Evolutionary conservation across 257 asterid genomes (phyloP).

Genomic region (Paraleonurus japonicus): DNA sequence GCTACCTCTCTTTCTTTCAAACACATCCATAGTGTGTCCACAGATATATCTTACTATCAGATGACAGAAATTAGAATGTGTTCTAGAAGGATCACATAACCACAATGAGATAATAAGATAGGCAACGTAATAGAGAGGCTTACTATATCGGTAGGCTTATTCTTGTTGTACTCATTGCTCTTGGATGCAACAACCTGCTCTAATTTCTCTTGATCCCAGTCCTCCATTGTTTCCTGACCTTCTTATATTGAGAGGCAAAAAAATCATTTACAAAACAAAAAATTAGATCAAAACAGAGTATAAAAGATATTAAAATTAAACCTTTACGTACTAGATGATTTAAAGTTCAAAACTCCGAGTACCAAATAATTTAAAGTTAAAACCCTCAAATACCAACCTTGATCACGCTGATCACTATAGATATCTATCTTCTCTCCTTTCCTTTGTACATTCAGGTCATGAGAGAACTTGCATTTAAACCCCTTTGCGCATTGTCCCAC

Average conservation of each 20-base stretch:
- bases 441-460: constrained; percentile 90
- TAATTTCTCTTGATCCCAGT: constrained; percentile 89
- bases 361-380: neutral
- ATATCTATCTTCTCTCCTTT: constrained; percentile 95
- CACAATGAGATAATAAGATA: constrained; percentile 10
- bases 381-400: constrained; percentile 33
- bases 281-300: neutral
- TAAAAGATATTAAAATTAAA: neutral
- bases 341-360: neutral
- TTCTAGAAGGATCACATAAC: neutral
- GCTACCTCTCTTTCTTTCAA: neutral
- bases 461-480: constrained; percentile 95
- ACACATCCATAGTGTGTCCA: neutral
- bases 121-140: constrained; percentile 24
- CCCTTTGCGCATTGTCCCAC: constrained; percentile 89
- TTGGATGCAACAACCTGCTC: constrained; percentile 85
- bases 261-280: neutral
- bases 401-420: constrained; percentile 73
- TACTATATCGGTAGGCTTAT: constrained; percentile 96
- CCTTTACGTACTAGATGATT: constrained; percentile 13
- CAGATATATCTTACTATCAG: neutral
- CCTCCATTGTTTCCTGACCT: constrained; percentile 72
- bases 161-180: constrained; percentile 90
- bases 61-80: neutral
- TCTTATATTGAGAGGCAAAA: constrained; percentile 21